Evolutionary conservation across 1,284 basidiomycete genomes (phyloP).

Genomic region (Trametes sp.): DNA sequence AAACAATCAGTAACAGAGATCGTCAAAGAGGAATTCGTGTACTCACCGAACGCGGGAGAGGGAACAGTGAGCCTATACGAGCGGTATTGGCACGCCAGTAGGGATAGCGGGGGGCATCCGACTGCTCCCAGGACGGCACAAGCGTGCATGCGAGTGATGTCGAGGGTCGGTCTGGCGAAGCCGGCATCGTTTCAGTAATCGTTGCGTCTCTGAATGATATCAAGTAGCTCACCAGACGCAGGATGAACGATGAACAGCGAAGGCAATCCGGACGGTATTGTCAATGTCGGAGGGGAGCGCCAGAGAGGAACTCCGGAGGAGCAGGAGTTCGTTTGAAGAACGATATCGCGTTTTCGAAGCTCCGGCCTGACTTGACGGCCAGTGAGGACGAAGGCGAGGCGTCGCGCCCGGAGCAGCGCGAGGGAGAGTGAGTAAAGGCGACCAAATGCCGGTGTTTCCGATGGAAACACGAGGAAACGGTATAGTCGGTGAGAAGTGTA

Average conservation of each 20-base stretch:
- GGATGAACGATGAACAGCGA: background rate
- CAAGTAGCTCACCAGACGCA: background rate
- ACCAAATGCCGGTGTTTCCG: too few relatives aligned
- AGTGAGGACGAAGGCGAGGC: background rate
- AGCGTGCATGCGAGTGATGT: background rate
- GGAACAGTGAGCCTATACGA: background rate
- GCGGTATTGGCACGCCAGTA: background rate
- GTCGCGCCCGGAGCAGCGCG: too few relatives aligned
- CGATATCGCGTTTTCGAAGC: background rate
- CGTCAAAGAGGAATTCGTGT: background rate
- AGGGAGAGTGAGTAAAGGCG: background rate
- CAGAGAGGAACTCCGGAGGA: background rate
- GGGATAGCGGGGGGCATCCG: background rate
- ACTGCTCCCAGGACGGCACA: too few relatives aligned
- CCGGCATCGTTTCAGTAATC: too few relatives aligned
- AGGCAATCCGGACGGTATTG: constrained; percentile 3
- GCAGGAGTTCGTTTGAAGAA: background rate
- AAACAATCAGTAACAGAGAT: background rate
- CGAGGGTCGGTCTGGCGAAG: background rate
- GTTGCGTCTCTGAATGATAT: too few relatives aligned
- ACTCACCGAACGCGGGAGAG: background rate
- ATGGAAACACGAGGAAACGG: too few relatives aligned
- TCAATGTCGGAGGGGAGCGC: background rate
- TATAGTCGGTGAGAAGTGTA: too few relatives aligned
- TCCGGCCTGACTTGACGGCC: background rate